These are phyloP conservation scores for Cucurbita argyrosperma DNA, from an alignment of 306 rosid genomes.

Conservation along the genomic window DNA sequence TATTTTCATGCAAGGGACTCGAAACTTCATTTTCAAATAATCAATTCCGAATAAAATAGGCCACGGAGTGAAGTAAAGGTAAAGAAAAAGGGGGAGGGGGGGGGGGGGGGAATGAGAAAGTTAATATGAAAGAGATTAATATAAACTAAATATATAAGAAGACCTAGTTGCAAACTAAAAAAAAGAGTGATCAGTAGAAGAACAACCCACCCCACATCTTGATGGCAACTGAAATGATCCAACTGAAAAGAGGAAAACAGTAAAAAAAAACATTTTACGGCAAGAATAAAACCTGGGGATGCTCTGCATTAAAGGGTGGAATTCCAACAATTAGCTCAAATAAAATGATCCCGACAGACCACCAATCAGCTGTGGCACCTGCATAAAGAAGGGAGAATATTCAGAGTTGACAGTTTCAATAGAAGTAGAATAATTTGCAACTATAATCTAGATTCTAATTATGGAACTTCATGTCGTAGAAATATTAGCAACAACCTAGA, in stretches of 20 bases:
- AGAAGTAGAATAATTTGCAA: neutral
- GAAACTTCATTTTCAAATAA: neutral
- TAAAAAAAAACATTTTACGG: neutral
- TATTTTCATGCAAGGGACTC: neutral
- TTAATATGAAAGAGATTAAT: neutral
- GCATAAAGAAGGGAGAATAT: slow-evolving; percentile 6
- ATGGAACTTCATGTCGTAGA: neutral
- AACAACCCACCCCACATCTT: neutral
- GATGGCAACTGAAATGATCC: neutral
- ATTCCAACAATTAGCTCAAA: slow-evolving; percentile 95
- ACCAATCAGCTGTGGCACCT: slow-evolving; percentile 98
- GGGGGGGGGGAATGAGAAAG: neutral
- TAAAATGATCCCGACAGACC: slow-evolving; percentile 98
- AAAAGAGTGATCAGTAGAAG: neutral
- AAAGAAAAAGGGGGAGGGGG: neutral
- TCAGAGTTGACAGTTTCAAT: neutral
- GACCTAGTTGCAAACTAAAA: neutral
- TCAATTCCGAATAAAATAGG: neutral
- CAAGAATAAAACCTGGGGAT: slow-evolving; percentile 68
- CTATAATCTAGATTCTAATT: neutral
- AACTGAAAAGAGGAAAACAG: neutral
- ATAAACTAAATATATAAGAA: neutral
- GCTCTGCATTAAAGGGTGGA: slow-evolving; percentile 98
- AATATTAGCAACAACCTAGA: neutral
- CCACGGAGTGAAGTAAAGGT: neutral